Conservation (phyloP, 2,329 filamentous ascomycete species). For the Aspergillus fumigatiaffinis region DNA sequence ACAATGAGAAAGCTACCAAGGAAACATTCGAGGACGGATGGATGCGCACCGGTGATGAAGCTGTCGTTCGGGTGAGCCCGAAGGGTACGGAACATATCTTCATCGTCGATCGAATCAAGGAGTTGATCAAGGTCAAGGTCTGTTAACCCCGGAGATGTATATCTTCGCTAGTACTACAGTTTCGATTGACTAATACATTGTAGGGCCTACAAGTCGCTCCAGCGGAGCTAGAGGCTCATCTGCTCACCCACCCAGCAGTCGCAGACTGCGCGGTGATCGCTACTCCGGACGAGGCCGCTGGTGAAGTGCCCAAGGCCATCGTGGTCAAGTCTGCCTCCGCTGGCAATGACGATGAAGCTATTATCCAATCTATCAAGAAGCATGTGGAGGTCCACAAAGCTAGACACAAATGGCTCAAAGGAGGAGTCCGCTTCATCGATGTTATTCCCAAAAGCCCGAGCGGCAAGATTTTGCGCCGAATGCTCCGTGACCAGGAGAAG, state of each 20-base stretch:
- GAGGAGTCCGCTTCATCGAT: slow-evolving; percentile 56
- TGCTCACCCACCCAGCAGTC: slow-evolving; percentile 71
- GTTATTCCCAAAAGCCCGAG: slow-evolving; percentile 59
- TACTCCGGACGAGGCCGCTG: slow-evolving; percentile 59
- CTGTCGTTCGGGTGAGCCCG: slow-evolving; percentile 60
- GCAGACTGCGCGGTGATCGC: slow-evolving; percentile 76
- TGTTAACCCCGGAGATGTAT: slow-evolving; percentile 15
- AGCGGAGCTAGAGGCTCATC: slow-evolving; percentile 75
- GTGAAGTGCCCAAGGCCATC: slow-evolving; percentile 62
- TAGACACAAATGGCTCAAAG: slow-evolving; percentile 59
- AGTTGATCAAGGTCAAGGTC: slow-evolving; percentile 75
- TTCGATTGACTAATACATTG: slow-evolving; percentile 2
- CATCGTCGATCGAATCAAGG: slow-evolving; percentile 77
- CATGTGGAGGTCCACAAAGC: slow-evolving; percentile 60
- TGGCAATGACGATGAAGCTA: slow-evolving; percentile 49
- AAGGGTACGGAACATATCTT: slow-evolving; percentile 75
- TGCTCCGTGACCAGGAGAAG: slow-evolving; percentile 71
- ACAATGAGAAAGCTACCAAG: slow-evolving; percentile 76
- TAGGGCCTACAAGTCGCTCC: slow-evolving; percentile 79
- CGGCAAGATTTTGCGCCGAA: slow-evolving; percentile 59
- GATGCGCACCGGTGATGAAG: slow-evolving; percentile 84
- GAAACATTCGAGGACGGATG: slow-evolving; percentile 80
- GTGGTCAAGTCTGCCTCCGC: slow-evolving; percentile 56
- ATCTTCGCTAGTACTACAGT: slow-evolving; percentile 31
- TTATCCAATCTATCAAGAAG: slow-evolving; percentile 51